These are phyloP conservation scores for Termitomyces sp. DNA, from an alignment of 768 basidiomycete genomes.

Conservation along the genomic window DNA sequence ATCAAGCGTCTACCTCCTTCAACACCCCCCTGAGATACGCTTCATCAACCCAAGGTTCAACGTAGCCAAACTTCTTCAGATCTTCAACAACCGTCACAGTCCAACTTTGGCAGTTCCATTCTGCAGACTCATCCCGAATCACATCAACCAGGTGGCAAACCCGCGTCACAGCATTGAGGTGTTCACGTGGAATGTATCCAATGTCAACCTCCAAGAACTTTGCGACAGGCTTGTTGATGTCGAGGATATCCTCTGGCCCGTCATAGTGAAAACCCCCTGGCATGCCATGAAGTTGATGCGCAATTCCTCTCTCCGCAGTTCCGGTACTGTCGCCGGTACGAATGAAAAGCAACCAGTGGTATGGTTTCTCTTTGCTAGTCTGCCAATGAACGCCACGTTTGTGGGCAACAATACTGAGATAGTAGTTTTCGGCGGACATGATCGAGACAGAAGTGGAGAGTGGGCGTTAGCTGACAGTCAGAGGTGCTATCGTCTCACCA, in stretches of 20 bases:
- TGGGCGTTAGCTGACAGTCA: background rate
- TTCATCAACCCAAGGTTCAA: background rate
- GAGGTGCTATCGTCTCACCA: background rate
- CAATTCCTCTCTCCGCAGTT: background rate
- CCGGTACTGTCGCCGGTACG: background rate
- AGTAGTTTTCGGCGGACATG: background rate
- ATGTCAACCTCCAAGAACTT: background rate
- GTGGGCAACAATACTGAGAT: slow-evolving; percentile 2
- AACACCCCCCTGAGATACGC: background rate
- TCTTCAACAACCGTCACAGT: background rate
- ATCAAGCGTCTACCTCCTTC: slow-evolving; percentile 1
- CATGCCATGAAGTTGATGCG: background rate
- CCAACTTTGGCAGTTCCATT: background rate
- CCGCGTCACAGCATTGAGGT: background rate
- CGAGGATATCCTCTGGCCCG: background rate
- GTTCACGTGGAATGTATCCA: background rate
- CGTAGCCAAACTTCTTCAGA: background rate
- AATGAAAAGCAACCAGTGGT: slow-evolving; percentile 2
- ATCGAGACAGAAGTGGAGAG: too few species aligned
- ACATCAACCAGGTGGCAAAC: background rate
- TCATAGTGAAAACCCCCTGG: background rate
- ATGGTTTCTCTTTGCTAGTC: slow-evolving; percentile 2
- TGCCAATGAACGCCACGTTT: slow-evolving; percentile 1
- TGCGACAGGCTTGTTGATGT: background rate
- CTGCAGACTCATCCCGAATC: background rate